Evolutionary conservation across 164 flowering plant species (phyloP), one percentile per base, ranked within the genome.

Genomic region (Sextonia rubra): DNA sequence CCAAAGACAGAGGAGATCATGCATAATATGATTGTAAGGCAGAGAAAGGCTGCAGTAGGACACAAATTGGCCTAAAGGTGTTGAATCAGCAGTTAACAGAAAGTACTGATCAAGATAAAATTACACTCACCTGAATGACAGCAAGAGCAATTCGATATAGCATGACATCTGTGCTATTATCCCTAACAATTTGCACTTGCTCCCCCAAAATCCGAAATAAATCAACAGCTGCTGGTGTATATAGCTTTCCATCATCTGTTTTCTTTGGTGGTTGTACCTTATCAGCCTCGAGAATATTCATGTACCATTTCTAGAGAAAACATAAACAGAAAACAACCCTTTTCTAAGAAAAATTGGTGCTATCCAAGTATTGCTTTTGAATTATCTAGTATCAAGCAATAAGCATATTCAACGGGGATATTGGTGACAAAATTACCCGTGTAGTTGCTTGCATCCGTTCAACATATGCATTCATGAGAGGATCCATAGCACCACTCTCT

Each of bases 401-500:
- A 5, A 73, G 23, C 72, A 58, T 14, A 70, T 60, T n/a, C 29
- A n/a, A 29, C 15, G 24, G 6, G 75, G 22, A 14, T 26, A 60
- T 60, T 69, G 23, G 23, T 18, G 47, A 68, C 56, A 61, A 55
- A 30, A 9, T 77, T 83, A 96, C 99, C 86, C 79, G 83, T 52
- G 97, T 96, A 70, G 98, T 96, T 47, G 97, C 98, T 84, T 93
- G 97, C 98, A 93, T 96, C 80, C 99, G 83, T 80, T 96, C 99
- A 77, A 96, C 95, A 83, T 96, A 96, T 68, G 98, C 84, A 79
- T 96, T 92, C 98, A 96, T 96, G 22, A 96, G 88, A 68, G 99
- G 99, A 85, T 96, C 99, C 99, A 96, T 90, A 30, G 99, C 82
- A 80, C 99, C 99, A 89, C 99, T 93, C 85, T 96, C 98, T 22